Base-by-base conservation (phyloP, 2,329 filamentous ascomycete species). In the Emergomyces pasteurianus region DNA sequence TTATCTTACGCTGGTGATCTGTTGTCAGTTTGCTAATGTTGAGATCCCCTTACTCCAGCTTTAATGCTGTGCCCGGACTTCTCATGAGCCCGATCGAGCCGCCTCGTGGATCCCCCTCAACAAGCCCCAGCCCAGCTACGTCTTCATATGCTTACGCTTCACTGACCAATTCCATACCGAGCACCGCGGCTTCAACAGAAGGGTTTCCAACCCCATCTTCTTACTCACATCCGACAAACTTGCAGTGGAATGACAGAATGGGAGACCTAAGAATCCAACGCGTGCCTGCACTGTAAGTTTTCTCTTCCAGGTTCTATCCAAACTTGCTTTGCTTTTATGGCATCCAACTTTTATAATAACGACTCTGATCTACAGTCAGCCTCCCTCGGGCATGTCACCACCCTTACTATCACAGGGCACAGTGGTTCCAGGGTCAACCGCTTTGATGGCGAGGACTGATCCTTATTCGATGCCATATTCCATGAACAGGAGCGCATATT, bases 91-190 rank as follows among this genome's bases (percentile, higher is more conserved):
- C 77, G 58, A 68, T 74, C 59, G 81, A 84, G 73, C 81, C 81
- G 63, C 80, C 78, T 61, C 80, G 78, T 61, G 81, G 80, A 68
- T 82, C 78, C 65, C 78, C 77, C 67, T 80, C 79, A 65, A 77
- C 78, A 66, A 80, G 77, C 67, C 78, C 78, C 62, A 78, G 77
- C 66, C 81, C 80, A 65, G 78, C 77, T 67, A 73, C 76, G 62
- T 80, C 79, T 36, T 78, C 78, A 55, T 74, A 78, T 65, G 72
- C 76, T 64, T 80, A 74, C 67, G 68, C 75, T 47, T 69, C 71
- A 64, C 63, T 77, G 57, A 68, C 71, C 49, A 73, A 70, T 64
- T 63, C 70, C 58, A 76, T 74, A 65, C 63, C 70, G 57, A 73
- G 64, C 62, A 63, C 67, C 63, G 65, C 63, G 50, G 63, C 59